Evolutionary conservation across 495 filamentous ascomycete genomes (phyloP), one percentile per base, ranked within the genome.

Genomic region (Xylaria castorea): DNA sequence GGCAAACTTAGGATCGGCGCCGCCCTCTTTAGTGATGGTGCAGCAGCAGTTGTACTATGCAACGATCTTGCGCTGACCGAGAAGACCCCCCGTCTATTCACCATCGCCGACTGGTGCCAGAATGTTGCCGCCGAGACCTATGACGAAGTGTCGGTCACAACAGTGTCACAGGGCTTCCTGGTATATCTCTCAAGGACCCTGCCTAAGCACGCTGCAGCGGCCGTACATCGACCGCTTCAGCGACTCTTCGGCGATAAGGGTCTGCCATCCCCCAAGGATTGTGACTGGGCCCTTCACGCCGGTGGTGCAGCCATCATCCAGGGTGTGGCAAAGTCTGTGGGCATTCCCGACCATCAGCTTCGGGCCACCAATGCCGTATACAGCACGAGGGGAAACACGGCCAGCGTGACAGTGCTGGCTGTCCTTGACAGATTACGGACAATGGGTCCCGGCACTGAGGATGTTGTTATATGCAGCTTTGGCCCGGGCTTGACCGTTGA

Each of bases 201-300:
- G 18, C 70, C 73, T 9, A 73, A 74, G 72, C 50, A 74, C 9
- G 74, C 67, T 18, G 36, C 67, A 1, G 67, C 67, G 0, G 67
- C 67, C 8, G 67, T 70, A 74, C 50, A 79, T 60, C 55, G 40
- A 5, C 65, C 73, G 6, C 71, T 66, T 64, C 36, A 34, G 71
- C 77, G 22, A 34, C 55, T 12, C 36, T 74, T 74, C 46, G 53
- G 67, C 30, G 5, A 71, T 14, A 65, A 66, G 48, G 67, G 8
- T 11, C 6, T 58, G 7, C 55, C 48, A 27, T n/a, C 32, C 20
- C 55, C 72, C 8, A 71, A 20, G 14, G 80, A 83, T 32, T 83
- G 85, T 32, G 85, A 87, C 71, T 87, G 84, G 84, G 85, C 85
- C 0, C 62, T 87, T 16, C 85, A 87, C 72, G 85, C 85, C 0